phyloP scores from a whole-genome alignment of 306 rosid species.

The Gynostemma pentaphyllum region DNA sequence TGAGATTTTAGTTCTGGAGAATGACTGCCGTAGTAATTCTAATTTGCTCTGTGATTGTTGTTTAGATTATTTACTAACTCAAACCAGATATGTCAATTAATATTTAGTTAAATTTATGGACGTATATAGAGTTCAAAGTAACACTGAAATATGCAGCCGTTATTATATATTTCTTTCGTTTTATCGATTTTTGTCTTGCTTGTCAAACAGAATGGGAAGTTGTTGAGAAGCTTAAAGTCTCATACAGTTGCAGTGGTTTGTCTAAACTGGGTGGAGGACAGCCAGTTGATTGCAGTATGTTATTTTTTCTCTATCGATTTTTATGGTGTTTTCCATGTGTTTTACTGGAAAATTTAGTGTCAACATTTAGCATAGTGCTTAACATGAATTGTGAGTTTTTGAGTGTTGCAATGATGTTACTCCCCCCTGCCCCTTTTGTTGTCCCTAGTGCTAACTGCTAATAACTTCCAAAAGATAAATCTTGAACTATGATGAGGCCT shows the following conservation, averaged over 20 bases:
- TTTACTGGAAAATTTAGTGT: background rate
- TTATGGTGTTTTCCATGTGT: slow-evolving; percentile 5
- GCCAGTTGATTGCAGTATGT: slow-evolving; percentile 43
- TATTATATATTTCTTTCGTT: slow-evolving; percentile 7
- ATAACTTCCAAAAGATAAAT: too few relatives aligned
- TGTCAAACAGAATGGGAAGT: slow-evolving; percentile 65
- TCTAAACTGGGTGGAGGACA: slow-evolving; percentile 89
- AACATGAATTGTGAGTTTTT: background rate
- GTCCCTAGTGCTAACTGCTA: too few relatives aligned
- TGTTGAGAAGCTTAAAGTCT: slow-evolving; percentile 71
- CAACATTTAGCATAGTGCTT: background rate
- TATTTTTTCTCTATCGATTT: slow-evolving; percentile 15
- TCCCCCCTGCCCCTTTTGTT: too few relatives aligned
- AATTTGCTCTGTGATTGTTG: background rate
- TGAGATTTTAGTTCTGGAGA: background rate
- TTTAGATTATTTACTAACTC: background rate
- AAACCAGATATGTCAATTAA: background rate
- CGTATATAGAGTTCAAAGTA: background rate
- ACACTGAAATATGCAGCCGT: background rate
- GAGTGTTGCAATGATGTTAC: too few relatives aligned
- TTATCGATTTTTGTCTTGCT: slow-evolving; percentile 15
- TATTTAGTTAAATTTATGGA: background rate
- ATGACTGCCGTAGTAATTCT: background rate
- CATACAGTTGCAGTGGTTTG: slow-evolving; percentile 60
- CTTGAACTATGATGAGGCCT: too few relatives aligned